Conservation (phyloP, 2,329 filamentous ascomycete species). For the Stachybotrys echinatus region DNA sequence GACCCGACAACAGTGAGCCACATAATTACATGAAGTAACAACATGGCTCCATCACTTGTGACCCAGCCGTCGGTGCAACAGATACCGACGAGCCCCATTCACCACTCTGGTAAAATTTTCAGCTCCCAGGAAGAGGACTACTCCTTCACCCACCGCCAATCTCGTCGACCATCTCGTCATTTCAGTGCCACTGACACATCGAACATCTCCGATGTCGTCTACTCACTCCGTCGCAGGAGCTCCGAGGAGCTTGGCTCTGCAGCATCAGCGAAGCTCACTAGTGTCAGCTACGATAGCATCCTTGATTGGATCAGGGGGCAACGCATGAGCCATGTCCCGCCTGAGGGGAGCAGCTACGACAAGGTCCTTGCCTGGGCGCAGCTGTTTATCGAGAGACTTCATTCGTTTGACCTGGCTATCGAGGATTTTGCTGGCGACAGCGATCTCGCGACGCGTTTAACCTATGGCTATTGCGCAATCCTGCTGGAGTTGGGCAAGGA, state of each 20-base stretch:
- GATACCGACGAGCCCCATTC: neutral
- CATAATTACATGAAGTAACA: too few species aligned
- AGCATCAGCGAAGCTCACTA: constrained; percentile 20
- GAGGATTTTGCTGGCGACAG: constrained; percentile 29
- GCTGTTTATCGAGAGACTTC: constrained; percentile 29
- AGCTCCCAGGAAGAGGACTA: neutral
- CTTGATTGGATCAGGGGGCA: constrained; percentile 30
- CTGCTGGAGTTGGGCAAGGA: constrained; percentile 15
- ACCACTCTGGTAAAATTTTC: neutral
- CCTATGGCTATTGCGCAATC: constrained; percentile 14
- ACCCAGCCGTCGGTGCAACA: neutral
- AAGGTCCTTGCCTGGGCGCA: constrained; percentile 32
- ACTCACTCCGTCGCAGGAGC: constrained; percentile 20
- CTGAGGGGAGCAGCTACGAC: constrained; percentile 33
- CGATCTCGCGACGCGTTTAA: constrained; percentile 16
- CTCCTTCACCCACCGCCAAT: neutral
- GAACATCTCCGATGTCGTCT: constrained; percentile 21
- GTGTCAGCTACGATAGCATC: constrained; percentile 17
- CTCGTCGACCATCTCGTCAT: neutral
- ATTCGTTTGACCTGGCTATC: constrained; percentile 28
- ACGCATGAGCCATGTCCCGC: constrained; percentile 30
- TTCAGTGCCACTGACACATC: constrained; percentile 12
- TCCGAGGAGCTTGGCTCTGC: constrained; percentile 20
- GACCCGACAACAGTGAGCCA: too few species aligned
- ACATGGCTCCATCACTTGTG: neutral